A percentile compares a stretch with the other conserved stretches of the same genome.
These are phyloP conservation scores for Termitomyces bulborhizus DNA, from an alignment of 768 basidiomycete genomes.

Conservation along the genomic window DNA sequence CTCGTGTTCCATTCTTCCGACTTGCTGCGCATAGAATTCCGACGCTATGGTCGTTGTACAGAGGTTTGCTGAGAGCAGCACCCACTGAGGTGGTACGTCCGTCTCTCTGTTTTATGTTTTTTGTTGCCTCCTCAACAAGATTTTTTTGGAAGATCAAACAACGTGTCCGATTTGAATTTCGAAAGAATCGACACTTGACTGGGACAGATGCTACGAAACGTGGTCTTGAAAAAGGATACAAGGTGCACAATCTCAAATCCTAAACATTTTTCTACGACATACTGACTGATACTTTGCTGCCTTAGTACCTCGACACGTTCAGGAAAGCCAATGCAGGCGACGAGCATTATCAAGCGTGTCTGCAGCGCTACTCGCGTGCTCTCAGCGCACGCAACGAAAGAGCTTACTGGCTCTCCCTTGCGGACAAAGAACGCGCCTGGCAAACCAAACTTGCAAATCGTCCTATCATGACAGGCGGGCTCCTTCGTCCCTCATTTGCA, in stretches of 20 bases:
- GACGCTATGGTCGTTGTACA: slow-evolving; percentile 72
- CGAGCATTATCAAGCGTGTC: slow-evolving; percentile 31
- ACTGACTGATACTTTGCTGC: not conserved
- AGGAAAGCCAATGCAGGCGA: slow-evolving; percentile 49
- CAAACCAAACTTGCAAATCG: slow-evolving; percentile 45
- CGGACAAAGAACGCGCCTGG: slow-evolving; percentile 49
- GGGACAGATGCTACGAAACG: slow-evolving; percentile 42
- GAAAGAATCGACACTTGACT: slow-evolving; percentile 44
- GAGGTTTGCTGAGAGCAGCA: slow-evolving; percentile 54
- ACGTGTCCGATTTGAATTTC: slow-evolving; percentile 51
- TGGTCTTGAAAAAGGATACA: slow-evolving; percentile 47
- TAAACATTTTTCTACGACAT: not conserved
- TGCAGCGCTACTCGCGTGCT: slow-evolving; percentile 54
- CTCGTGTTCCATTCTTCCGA: slow-evolving; percentile 59
- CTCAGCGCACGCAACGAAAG: slow-evolving; percentile 47
- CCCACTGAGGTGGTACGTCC: slow-evolving; percentile 48
- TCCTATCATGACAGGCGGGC: slow-evolving; percentile 67
- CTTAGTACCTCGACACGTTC: slow-evolving; percentile 59
- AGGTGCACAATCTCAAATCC: slow-evolving; percentile 31
- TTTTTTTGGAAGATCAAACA: slow-evolving; percentile 42
- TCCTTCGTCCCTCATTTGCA: slow-evolving; percentile 55
- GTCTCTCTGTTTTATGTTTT: not conserved
- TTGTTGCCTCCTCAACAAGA: not conserved
- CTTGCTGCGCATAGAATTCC: slow-evolving; percentile 71
- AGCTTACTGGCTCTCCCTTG: slow-evolving; percentile 37